Percentiles rank a stretch among this genome's conserved stretches.
Conservation (phyloP, 2,329 filamentous ascomycete species). For the Trichoderma oligosporum region DNA sequence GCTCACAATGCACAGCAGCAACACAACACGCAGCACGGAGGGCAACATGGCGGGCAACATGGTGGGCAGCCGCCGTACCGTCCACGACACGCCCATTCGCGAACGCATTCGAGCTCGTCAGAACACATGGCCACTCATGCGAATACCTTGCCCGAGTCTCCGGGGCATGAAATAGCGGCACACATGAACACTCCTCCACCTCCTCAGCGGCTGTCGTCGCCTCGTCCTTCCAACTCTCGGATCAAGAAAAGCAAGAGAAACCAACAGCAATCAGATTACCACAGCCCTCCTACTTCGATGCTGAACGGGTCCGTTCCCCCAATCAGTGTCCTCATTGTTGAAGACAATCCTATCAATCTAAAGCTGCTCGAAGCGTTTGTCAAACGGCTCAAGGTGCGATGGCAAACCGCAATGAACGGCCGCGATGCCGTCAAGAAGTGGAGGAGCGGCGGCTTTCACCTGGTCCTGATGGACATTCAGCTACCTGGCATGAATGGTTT, state of each 20-base stretch:
- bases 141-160: constrained; percentile 50
- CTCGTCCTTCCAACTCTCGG: constrained; percentile 43
- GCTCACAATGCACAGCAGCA: no score
- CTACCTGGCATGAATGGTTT: constrained; percentile 94
- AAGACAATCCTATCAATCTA: constrained; percentile 98
- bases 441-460: constrained; percentile 86
- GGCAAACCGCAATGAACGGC: constrained; percentile 96
- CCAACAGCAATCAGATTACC: constrained; percentile 30
- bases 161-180: constrained; percentile 45
- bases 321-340: constrained; percentile 95
- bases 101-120: constrained; percentile 57
- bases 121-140: constrained; percentile 48
- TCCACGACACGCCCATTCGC: constrained; percentile 46
- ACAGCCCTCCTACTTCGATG: constrained; percentile 56
- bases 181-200: constrained; percentile 52
- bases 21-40: no score
- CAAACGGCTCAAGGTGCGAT: constrained; percentile 90
- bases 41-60: constrained; percentile 35
- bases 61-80: no score
- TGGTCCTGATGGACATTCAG: constrained; percentile 98
- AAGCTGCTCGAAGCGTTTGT: constrained; percentile 92
- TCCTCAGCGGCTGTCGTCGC: constrained; percentile 47
- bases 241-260: constrained; percentile 54
- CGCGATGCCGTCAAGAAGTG: constrained; percentile 91
- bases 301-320: constrained; percentile 81